Base-by-base conservation (phyloP, 495 filamentous ascomycete species). In the Patellaria atrata region DNA sequence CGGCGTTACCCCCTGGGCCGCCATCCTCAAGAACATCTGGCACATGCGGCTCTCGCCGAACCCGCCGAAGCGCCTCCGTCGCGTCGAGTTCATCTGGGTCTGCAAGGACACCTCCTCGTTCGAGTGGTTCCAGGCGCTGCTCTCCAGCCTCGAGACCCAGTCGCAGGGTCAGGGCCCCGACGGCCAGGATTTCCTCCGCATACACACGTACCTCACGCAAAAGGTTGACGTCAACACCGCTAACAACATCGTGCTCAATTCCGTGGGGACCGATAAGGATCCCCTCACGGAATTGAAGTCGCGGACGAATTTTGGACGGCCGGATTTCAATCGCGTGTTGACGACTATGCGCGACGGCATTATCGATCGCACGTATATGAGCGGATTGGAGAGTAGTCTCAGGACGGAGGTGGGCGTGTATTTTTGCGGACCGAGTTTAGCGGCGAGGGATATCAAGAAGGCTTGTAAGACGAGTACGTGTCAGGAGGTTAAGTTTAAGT, bases 1-100 rank as follows among this genome's bases (percentile, higher is more conserved):
- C 46, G 89, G 89, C 48, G 86, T 96, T 22, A 99, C 89, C 3
- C 89, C 89, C 3, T 99, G 89, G 85, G 89, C 89, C 5, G 75
- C 81, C 9, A 96, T 96, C 45, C 67, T 99, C 27, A 99, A 99
- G 63, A 94, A 92, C 55, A 96, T 99, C 62, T 99, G 82, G 81
- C 85, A 99, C 51, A 65, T 87, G 41, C 82, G 89, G 23, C 75
- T 82, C 36, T 70, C 72, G 20, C 83, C 83, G 10, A 83, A 93
- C 56, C 78, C 82, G 18, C 84, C 86, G 0, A 74, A 71, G 20
- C 81, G 91, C 52, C 71, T 99, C 25, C 77, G 85, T 33, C 77
- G 89, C 55, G 86, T 99, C 12, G 89, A 99, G 55, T 96, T 99
- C 58, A 93, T 96, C 63, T 99, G 89, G 89, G 76, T 96, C 36